A percentile compares a stretch with the other conserved stretches of the same genome.
Evolutionary conservation across 805 yeast genomes (phyloP).

Genomic region (Candida vaughaniae): DNA sequence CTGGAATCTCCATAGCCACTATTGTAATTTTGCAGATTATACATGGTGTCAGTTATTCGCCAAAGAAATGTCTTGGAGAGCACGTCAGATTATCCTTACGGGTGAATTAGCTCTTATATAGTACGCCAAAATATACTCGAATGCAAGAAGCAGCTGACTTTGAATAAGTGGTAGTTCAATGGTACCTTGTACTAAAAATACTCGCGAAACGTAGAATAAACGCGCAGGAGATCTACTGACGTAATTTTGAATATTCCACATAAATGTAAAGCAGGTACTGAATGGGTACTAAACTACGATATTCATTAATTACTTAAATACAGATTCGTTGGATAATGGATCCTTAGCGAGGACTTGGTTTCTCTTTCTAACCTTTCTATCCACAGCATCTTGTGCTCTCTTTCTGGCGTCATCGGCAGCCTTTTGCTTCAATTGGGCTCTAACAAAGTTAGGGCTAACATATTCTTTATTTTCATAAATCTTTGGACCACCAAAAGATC

Average conservation of each 20-base stretch:
- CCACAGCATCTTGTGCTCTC: constrained; percentile 76
- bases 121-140: too few species aligned
- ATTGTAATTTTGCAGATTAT: not conserved
- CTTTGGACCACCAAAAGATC: constrained; percentile 97
- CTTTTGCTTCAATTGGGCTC: constrained; percentile 82
- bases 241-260: too few species aligned
- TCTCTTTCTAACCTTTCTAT: constrained; percentile 72
- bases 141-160: too few species aligned
- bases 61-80: too few species aligned
- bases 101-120: too few species aligned
- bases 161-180: too few species aligned
- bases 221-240: too few species aligned
- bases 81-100: too few species aligned
- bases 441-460: constrained; percentile 91
- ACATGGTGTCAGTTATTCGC: not conserved
- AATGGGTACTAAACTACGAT: too few species aligned
- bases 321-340: constrained; percentile 75
- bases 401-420: constrained; percentile 76
- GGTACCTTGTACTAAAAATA: not conserved
- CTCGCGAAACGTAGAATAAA: too few species aligned
- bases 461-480: constrained; percentile 95
- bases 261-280: too few species aligned
- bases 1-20: not conserved
- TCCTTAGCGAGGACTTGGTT: constrained; percentile 73
- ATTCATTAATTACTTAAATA: constrained; percentile 57